Conservation (phyloP, 2,329 filamentous ascomycete genomes). For the Hypoxylon sp. region DNA sequence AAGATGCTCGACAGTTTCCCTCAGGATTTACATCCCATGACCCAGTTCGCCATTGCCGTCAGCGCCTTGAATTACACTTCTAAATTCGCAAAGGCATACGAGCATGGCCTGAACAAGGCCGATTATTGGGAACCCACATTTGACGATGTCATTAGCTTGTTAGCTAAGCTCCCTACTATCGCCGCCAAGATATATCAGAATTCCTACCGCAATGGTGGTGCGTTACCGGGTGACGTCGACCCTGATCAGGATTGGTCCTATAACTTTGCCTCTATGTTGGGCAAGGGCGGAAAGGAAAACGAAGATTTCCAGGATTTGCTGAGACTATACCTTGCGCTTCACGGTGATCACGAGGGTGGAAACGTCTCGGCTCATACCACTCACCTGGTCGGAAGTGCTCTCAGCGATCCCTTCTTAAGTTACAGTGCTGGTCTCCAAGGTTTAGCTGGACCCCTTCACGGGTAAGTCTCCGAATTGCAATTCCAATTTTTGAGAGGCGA, state of each 20-base stretch:
- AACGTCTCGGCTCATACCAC: conserved; percentile 97
- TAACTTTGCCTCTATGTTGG: conserved; percentile 97
- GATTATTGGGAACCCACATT: conserved; percentile 99
- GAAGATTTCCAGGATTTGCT: conserved; percentile 96
- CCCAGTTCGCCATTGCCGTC: conserved; percentile 94
- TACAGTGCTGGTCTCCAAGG: conserved; percentile 97
- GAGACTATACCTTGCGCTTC: conserved; percentile 92
- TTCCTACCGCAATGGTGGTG: conserved; percentile 80
- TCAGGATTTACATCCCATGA: conserved; percentile 95
- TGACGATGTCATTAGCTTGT: conserved; percentile 91
- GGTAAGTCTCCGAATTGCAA: conserved; percentile 61
- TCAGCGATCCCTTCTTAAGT: conserved; percentile 94
- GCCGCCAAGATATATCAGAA: conserved; percentile 99
- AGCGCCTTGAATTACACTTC: conserved; percentile 97
- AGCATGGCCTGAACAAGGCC: conserved; percentile 90
- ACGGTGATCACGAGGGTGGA: conserved; percentile 98
- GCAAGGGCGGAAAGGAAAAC: conserved; percentile 88
- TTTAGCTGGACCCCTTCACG: conserved; percentile 92
- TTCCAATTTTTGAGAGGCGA: conserved; percentile 4
- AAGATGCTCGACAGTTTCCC: conserved; percentile 94
- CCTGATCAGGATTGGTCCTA: conserved; percentile 95
- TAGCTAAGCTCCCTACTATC: conserved; percentile 96
- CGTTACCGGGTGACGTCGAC: conserved; percentile 83
- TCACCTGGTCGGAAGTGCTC: conserved; percentile 92
- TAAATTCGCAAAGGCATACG: conserved; percentile 93